Conservation (phyloP, 1,139 yeast genomes). For the Taiozyma onychis region DNA sequence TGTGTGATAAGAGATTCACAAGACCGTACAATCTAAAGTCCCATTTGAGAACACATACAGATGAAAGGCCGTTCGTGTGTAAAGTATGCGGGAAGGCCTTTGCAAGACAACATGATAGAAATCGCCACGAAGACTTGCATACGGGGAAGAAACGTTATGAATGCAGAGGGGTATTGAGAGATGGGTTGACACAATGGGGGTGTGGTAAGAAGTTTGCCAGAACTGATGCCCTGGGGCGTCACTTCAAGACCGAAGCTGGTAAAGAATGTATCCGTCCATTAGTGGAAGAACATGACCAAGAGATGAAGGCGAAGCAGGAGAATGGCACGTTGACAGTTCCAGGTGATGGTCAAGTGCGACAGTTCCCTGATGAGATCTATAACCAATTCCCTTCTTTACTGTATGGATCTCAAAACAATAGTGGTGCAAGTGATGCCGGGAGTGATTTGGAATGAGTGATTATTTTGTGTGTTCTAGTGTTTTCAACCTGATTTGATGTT, state of each 20-base stretch:
- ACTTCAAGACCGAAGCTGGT: slow-evolving; percentile 92
- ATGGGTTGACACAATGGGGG: slow-evolving; percentile 65
- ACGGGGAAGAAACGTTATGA: slow-evolving; percentile 85
- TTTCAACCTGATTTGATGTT: not conserved
- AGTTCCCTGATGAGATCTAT: slow-evolving; percentile 15
- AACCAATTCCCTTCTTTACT: slow-evolving; percentile 12
- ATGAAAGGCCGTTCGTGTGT: slow-evolving; percentile 88
- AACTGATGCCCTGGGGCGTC: slow-evolving; percentile 92
- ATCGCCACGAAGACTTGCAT: slow-evolving; percentile 90
- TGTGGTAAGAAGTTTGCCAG: slow-evolving; percentile 92
- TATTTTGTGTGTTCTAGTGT: not conserved
- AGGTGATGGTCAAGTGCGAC: slow-evolving; percentile 2
- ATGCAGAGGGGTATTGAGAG: slow-evolving; percentile 68
- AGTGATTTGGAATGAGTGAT: slow-evolving; percentile 3
- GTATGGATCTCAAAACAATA: slow-evolving; percentile 4
- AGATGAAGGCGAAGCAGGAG: slow-evolving; percentile 14
- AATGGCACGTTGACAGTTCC: slow-evolving; percentile 4
- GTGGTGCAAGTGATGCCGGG: slow-evolving; percentile 6
- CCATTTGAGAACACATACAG: slow-evolving; percentile 89
- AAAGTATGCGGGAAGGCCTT: slow-evolving; percentile 87
- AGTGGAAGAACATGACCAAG: slow-evolving; percentile 59
- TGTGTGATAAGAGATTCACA: slow-evolving; percentile 84
- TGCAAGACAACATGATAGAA: slow-evolving; percentile 93
- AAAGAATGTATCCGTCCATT: slow-evolving; percentile 72
- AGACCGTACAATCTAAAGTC: slow-evolving; percentile 90